Evolutionary conservation across 495 filamentous ascomycete species (phyloP).

Genomic region (Aspergillus sclerotiicarbonarius): DNA sequence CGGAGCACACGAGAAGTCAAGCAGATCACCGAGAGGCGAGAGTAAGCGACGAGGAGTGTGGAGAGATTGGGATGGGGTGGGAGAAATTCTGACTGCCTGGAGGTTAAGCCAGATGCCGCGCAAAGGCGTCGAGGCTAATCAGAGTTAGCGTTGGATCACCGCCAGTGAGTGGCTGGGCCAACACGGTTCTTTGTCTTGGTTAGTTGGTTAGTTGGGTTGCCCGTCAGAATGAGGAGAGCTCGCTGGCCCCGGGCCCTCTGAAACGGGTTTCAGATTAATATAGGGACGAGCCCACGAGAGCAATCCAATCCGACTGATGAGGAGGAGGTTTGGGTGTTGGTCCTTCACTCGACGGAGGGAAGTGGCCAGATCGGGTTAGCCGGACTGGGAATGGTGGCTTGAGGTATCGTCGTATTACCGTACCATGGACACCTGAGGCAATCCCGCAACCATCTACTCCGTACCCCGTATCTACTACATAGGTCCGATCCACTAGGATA

Average conservation of each 20-base stretch:
- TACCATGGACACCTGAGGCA: neutral
- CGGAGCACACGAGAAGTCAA: neutral
- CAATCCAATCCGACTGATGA: neutral
- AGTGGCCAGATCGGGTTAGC: neutral
- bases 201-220: neutral
- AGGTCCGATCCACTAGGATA: neutral
- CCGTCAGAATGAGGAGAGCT: neutral
- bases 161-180: slow-evolving; percentile 16
- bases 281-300: neutral
- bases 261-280: neutral
- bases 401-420: neutral
- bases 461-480: neutral
- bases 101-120: slow-evolving; percentile 5
- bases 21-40: neutral
- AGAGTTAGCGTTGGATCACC: slow-evolving; percentile 13
- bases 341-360: neutral
- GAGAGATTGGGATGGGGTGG: slow-evolving; percentile 1
- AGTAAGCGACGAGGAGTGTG: slow-evolving; percentile 2
- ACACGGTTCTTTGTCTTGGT: neutral
- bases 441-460: neutral
- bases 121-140: slow-evolving; percentile 8
- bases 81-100: slow-evolving; percentile 18
- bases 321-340: neutral
- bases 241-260: neutral
- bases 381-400: neutral